phyloP scores from a whole-genome alignment of 2,329 filamentous ascomycete genomes.

The Cryphonectria carpinicola region DNA sequence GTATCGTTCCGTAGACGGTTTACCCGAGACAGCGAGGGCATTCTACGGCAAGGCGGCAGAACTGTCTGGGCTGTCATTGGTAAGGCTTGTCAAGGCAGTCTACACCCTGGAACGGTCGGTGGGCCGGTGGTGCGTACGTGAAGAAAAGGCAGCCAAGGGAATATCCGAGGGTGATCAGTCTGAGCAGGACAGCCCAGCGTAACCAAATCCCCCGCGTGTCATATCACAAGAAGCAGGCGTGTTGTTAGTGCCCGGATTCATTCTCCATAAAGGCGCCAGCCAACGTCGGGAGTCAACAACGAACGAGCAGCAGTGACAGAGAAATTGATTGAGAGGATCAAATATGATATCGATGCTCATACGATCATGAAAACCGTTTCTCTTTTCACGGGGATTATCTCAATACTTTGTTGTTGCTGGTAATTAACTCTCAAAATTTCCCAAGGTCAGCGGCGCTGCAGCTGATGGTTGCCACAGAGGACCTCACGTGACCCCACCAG shows the following conservation, averaged over 20 bases:
- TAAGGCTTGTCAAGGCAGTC: conserved; percentile 42
- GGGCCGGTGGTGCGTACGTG: conserved; percentile 38
- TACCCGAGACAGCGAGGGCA: conserved; percentile 44
- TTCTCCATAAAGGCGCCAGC: not conserved
- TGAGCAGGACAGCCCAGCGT: conserved; percentile 18
- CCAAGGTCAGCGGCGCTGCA: not conserved
- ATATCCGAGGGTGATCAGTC: conserved; percentile 2
- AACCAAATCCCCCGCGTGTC: not conserved
- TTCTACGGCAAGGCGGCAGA: conserved; percentile 50
- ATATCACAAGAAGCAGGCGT: not conserved
- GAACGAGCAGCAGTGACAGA: not conserved
- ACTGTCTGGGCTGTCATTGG: conserved; percentile 41
- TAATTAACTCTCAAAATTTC: not conserved
- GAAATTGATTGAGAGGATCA: not conserved
- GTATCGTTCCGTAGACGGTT: conserved; percentile 46
- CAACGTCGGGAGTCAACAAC: not conserved
- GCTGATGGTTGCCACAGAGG: conserved; percentile 3
- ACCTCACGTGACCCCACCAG: conserved; percentile 16
- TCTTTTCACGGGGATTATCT: not conserved
- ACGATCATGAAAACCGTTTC: not conserved
- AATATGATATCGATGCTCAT: not conserved
- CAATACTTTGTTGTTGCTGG: not conserved
- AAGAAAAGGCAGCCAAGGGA: conserved; percentile 29
- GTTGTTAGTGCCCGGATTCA: not conserved
- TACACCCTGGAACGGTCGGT: conserved; percentile 43